Evolutionary conservation across 176 grass and related monocot genomes (phyloP).

Genomic region (Avena atlantica): DNA sequence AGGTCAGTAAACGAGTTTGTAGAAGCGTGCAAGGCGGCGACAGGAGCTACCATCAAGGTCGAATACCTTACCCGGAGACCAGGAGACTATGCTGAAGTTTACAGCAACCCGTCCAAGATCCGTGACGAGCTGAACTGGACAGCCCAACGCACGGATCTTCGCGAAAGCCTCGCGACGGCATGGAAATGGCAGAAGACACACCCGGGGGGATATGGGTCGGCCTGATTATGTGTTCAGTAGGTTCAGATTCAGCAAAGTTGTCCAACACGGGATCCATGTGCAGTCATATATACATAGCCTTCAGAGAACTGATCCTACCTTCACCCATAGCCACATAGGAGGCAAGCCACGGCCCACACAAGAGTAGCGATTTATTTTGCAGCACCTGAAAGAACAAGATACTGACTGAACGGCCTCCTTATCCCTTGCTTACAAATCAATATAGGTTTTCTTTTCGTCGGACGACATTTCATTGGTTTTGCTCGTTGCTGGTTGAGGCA

Average conservation of each 20-base stretch:
- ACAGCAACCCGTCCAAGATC: slow-evolving; percentile 93
- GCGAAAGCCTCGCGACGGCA: slow-evolving; percentile 74
- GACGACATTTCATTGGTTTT: slow-evolving; percentile 39
- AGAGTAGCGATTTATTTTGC: slow-evolving; percentile 31
- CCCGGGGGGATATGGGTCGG: slow-evolving; percentile 65
- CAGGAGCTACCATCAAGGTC: slow-evolving; percentile 78
- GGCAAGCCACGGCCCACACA: slow-evolving; percentile 27
- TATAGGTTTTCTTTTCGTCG: slow-evolving; percentile 32
- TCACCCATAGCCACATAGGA: slow-evolving; percentile 7
- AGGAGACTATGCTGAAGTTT: slow-evolving; percentile 93
- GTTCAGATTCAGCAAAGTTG: slow-evolving; percentile 15
- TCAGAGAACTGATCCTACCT: slow-evolving; percentile 34
- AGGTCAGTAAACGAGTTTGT: slow-evolving; percentile 98
- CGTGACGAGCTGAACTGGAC: slow-evolving; percentile 82
- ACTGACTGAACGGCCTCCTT: slow-evolving; percentile 13
- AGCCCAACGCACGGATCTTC: slow-evolving; percentile 75
- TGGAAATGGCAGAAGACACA: slow-evolving; percentile 97
- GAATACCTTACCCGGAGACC: slow-evolving; percentile 74
- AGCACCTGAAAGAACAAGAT: slow-evolving; percentile 33
- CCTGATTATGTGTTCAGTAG: slow-evolving; percentile 36
- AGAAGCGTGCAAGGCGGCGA: slow-evolving; percentile 85
- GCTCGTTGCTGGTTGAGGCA: not conserved
- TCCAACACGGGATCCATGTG: slow-evolving; percentile 36
- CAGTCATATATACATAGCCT: slow-evolving; percentile 40
- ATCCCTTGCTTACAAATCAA: slow-evolving; percentile 37